Evolutionary conservation across 805 yeast species (phyloP).

Genomic region (Metahyphopichia silvanorum): DNA sequence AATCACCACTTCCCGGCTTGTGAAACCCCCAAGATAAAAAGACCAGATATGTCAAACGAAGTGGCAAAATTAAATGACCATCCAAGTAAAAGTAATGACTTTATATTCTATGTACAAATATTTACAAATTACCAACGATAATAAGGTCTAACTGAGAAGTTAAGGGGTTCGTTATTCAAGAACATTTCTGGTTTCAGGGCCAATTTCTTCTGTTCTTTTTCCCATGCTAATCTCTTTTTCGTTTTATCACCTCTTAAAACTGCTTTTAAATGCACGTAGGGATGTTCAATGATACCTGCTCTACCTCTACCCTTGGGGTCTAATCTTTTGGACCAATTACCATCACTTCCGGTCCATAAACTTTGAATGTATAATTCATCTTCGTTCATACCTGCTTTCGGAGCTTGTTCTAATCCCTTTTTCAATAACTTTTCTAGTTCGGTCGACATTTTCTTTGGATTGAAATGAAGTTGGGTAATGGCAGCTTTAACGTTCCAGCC

Average conservation of each 20-base stretch:
- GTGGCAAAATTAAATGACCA: conserved; percentile 20
- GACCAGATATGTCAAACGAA: conserved; percentile 18
- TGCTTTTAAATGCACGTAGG: conserved; percentile 77
- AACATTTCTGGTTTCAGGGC: conserved; percentile 52
- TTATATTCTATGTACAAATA: conserved; percentile 1
- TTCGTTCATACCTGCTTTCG: conserved; percentile 53
- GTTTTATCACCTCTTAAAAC: conserved; percentile 70
- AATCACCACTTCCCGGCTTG: too few relatives aligned
- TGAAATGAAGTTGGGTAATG: conserved; percentile 89
- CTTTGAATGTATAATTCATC: conserved; percentile 69
- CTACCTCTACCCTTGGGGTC: conserved; percentile 92
- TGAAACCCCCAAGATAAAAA: conserved; percentile 4
- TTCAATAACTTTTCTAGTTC: conserved; percentile 76
- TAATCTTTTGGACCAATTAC: conserved; percentile 61
- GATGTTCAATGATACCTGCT: conserved; percentile 71
- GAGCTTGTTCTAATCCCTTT: conserved; percentile 69
- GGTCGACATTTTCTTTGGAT: conserved; percentile 70
- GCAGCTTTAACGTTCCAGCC: conserved; percentile 73
- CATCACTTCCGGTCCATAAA: conserved; percentile 93
- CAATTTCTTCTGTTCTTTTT: conserved; percentile 45
- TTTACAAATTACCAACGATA: conserved; percentile 34
- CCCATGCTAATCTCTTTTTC: conserved; percentile 56
- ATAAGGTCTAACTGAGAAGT: conserved; percentile 38
- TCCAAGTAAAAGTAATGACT: too few relatives aligned
- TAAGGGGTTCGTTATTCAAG: conserved; percentile 43